Evolutionary conservation across 805 yeast species (phyloP).

Genomic region (Dipodascopsis tothii): DNA sequence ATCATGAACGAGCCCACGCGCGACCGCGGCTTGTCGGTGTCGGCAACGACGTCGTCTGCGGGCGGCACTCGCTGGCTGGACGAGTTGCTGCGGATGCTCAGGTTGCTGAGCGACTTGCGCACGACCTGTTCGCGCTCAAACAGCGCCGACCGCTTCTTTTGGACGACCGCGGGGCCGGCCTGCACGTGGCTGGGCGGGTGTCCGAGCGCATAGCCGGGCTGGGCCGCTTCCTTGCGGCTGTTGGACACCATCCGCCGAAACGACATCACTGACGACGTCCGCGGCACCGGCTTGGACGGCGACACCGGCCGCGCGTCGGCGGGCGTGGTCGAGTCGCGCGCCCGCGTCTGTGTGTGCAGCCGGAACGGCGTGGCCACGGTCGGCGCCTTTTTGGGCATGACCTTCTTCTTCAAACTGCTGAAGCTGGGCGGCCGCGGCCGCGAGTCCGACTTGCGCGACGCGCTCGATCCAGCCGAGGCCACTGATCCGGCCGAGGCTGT

Average conservation of each 20-base stretch:
- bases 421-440: no score
- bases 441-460: no score
- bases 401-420: no score
- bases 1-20: no score
- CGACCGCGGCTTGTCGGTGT: background rate
- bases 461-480: no score
- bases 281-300: background rate
- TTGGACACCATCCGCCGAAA: no score
- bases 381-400: background rate
- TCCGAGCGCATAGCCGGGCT: background rate
- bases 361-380: background rate
- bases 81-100: constrained; percentile 17
- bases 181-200: background rate
- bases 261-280: no score
- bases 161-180: background rate
- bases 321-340: background rate
- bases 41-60: no score
- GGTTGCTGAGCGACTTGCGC: constrained; percentile 16
- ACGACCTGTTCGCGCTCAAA: constrained; percentile 20
- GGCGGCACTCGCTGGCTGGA: no score
- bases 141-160: constrained; percentile 18
- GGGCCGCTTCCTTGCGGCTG: background rate
- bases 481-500: no score
- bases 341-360: background rate
- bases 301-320: background rate